Percentiles rank a stretch among this genome's conserved stretches.
Conservation (phyloP, 1,284 basidiomycete genomes). For the Austroboletus niveus region DNA sequence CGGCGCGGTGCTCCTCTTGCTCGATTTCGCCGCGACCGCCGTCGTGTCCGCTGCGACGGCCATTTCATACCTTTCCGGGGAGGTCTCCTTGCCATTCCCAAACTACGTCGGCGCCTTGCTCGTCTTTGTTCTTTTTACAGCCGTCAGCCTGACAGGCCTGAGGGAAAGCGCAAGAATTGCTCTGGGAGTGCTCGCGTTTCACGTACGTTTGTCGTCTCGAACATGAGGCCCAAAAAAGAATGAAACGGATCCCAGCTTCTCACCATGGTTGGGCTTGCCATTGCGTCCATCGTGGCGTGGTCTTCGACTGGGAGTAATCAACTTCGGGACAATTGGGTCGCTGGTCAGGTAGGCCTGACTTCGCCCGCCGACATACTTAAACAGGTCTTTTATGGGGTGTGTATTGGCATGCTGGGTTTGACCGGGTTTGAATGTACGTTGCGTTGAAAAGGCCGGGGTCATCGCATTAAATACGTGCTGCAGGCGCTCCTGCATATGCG, state of each 20-base stretch:
- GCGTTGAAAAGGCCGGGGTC: background rate
- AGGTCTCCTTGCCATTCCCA: constrained; percentile 53
- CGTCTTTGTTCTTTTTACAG: constrained; percentile 50
- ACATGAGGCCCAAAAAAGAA: background rate
- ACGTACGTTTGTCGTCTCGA: constrained; percentile 41
- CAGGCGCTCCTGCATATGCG: constrained; percentile 64
- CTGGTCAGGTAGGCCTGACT: constrained; percentile 30
- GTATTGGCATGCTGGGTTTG: constrained; percentile 65
- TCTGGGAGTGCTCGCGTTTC: constrained; percentile 52
- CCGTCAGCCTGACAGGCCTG: constrained; percentile 57
- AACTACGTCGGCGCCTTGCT: constrained; percentile 47
- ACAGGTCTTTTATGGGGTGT: constrained; percentile 62
- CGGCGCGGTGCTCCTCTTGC: constrained; percentile 57
- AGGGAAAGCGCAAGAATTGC: constrained; percentile 62
- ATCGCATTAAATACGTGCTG: background rate
- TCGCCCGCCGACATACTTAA: constrained; percentile 35
- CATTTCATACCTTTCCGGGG: constrained; percentile 61
- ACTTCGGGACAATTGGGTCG: constrained; percentile 55
- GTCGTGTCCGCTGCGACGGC: constrained; percentile 72
- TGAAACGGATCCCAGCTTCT: constrained; percentile 36
- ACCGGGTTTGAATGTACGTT: constrained; percentile 66
- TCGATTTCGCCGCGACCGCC: constrained; percentile 65
- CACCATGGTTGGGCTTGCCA: constrained; percentile 53
- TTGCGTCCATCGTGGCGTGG: constrained; percentile 53
- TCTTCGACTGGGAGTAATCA: constrained; percentile 44